Conservation (phyloP, 140 eudicot species). For the Stevia rebaudiana region DNA sequence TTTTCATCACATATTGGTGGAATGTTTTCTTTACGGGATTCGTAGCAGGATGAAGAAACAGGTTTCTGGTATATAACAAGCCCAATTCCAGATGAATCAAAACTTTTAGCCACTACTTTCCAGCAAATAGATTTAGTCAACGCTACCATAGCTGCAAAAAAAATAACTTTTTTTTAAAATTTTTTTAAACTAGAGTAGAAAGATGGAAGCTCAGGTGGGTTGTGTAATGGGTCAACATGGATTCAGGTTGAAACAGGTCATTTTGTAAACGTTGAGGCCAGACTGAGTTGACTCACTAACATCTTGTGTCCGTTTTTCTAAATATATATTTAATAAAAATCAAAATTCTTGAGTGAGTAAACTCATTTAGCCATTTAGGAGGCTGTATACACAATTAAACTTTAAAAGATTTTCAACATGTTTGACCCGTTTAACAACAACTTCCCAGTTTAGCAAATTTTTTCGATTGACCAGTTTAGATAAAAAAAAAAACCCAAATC, state of each 20-base stretch:
- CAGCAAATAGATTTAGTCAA: slow-evolving; percentile 82
- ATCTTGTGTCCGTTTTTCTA: background rate
- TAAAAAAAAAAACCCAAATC: background rate
- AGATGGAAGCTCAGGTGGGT: background rate
- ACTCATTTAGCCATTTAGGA: background rate
- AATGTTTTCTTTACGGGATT: slow-evolving; percentile 47
- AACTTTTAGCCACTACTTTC: slow-evolving; percentile 71
- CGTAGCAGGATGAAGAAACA: slow-evolving; percentile 63
- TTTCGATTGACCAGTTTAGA: background rate
- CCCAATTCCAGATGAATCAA: slow-evolving; percentile 61
- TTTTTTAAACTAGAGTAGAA: background rate
- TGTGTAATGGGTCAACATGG: background rate
- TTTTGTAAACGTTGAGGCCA: background rate
- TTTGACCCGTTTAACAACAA: background rate
- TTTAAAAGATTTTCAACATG: background rate
- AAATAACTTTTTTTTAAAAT: background rate
- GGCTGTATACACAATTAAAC: background rate
- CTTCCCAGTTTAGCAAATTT: background rate
- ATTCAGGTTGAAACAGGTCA: background rate
- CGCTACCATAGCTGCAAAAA: slow-evolving; percentile 79
- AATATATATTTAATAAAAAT: background rate
- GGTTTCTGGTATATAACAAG: slow-evolving; percentile 92
- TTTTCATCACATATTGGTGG: slow-evolving; percentile 67
- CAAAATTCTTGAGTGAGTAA: background rate
- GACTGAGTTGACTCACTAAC: background rate